These are phyloP conservation scores for Calophaca sinica DNA, from an alignment of 306 rosid genomes.

Conservation along the genomic window DNA sequence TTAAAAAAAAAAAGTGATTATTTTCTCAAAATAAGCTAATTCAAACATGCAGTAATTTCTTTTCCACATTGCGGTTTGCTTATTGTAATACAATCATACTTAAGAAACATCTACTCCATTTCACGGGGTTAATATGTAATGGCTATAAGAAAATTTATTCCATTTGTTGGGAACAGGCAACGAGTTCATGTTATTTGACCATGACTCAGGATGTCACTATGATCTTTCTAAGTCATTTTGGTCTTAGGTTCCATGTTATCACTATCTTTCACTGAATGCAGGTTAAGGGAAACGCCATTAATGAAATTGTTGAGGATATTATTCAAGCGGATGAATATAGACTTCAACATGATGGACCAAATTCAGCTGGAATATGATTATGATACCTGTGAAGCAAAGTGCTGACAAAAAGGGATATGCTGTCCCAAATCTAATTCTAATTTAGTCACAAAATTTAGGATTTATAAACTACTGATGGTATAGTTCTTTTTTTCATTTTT, in stretches of 20 bases:
- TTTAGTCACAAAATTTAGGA: constrained; percentile 6
- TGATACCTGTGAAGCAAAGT: neutral
- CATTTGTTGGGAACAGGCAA: neutral
- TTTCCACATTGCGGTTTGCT: neutral
- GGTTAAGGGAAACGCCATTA: constrained; percentile 66
- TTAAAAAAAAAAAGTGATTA: neutral
- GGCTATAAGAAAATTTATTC: neutral
- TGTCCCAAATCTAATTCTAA: constrained; percentile 2
- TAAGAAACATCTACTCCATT: neutral
- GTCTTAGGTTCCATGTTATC: neutral
- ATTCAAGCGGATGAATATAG: constrained; percentile 34
- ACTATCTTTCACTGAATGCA: constrained; percentile 41
- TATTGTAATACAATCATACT: neutral
- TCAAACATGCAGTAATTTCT: too few species aligned
- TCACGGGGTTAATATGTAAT: neutral
- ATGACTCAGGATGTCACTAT: neutral
- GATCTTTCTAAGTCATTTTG: neutral
- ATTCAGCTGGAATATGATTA: constrained; percentile 35
- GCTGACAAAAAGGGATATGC: neutral
- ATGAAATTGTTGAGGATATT: constrained; percentile 57
- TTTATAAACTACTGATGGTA: neutral
- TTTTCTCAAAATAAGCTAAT: constrained; percentile 12
- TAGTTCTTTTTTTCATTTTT: neutral
- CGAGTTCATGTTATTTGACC: neutral
- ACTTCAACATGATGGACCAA: constrained; percentile 8